A percentile compares a stretch with the other conserved stretches of the same genome.
Evolutionary conservation across 1,139 yeast genomes (phyloP).

Genomic region (Pichia sp.): DNA sequence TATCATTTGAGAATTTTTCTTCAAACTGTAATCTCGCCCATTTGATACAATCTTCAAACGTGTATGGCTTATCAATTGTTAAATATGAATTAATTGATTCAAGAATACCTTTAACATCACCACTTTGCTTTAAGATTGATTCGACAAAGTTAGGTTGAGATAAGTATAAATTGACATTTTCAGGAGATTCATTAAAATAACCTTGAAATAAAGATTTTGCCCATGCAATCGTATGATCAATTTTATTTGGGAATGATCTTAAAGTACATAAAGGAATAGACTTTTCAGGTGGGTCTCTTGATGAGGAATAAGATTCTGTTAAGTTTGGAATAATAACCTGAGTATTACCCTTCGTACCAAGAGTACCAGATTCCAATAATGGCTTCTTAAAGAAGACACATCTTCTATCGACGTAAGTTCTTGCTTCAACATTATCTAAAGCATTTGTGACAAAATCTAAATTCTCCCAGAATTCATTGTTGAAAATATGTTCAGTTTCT

Average conservation of each 20-base stretch:
- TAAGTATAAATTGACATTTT: constrained; percentile 83
- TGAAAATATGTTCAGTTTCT: constrained; percentile 82
- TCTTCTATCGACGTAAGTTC: constrained; percentile 95
- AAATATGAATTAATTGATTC: constrained; percentile 71
- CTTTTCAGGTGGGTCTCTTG: constrained; percentile 98
- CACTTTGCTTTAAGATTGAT: constrained; percentile 80
- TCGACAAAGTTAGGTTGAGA: constrained; percentile 92
- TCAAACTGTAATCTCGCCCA: constrained; percentile 96
- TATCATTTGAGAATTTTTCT: constrained; percentile 74
- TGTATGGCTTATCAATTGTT: constrained; percentile 67
- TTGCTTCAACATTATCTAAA: constrained; percentile 92
- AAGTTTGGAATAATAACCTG: constrained; percentile 90
- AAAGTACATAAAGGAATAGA: constrained; percentile 94
- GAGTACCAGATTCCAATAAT: constrained; percentile 89
- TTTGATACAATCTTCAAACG: constrained; percentile 85
- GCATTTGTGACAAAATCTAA: constrained; percentile 93
- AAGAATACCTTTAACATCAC: constrained; percentile 82
- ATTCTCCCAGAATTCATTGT: constrained; percentile 78
- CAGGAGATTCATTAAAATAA: constrained; percentile 85
- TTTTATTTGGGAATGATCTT: constrained; percentile 94
- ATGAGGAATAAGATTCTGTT: constrained; percentile 92
- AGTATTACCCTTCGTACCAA: constrained; percentile 97
- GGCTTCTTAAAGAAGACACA: constrained; percentile 92
- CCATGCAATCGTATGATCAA: constrained; percentile 99
- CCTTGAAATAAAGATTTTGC: constrained; percentile 93